Evolutionary conservation across 192 early-diverging fungal genomes (phyloP), one percentile per base, ranked within the genome.

Genomic region (Coemansia sp.): DNA sequence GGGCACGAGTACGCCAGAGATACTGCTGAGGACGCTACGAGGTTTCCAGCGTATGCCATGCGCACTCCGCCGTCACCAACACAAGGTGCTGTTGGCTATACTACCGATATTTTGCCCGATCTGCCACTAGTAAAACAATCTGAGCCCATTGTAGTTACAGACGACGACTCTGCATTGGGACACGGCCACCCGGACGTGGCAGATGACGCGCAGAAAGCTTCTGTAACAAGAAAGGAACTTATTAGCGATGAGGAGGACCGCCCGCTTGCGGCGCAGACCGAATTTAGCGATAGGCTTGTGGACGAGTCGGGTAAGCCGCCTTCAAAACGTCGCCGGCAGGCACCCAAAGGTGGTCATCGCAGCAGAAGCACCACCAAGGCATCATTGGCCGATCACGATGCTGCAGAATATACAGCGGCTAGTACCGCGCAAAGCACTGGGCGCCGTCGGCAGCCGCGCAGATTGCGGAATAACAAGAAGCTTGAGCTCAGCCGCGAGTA

Each of bases 401-500:
- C 46, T 5, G 54, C 30, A 8, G 63, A 42, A 19, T 55, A 66
- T 27, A 42, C 51, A n/a, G n/a, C 69, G 19, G 20, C 31, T 6
- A 51, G 20, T 5, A 24, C 54, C 11, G 20, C n/a, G 7, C 52
- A 23, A 22, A 50, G 66, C 33, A 59, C 30, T 24, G 39, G 39
- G 39, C 39, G 39, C 11, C 78, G 78, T 27, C 66, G 60, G 24
- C 54, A 32, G 23, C 55, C 59, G 7, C 78, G 78, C 30, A 63
- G 56, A 17, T 10, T 39, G 0, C 68, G 78, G 5, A 63, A 55
- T 19, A 5, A 54, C 19, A 81, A 72, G 39, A 81, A 81, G 64
- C 51, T 68, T 14, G 78, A 81, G 55, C 67, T 75, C 11, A 75
- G 72, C 22, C 69, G 67, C 62, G 73, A 75, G 60, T 81, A 67